These are phyloP conservation scores for Daldinia concentrica DNA, from an alignment of 495 filamentous ascomycete species.

Conservation along the genomic window DNA sequence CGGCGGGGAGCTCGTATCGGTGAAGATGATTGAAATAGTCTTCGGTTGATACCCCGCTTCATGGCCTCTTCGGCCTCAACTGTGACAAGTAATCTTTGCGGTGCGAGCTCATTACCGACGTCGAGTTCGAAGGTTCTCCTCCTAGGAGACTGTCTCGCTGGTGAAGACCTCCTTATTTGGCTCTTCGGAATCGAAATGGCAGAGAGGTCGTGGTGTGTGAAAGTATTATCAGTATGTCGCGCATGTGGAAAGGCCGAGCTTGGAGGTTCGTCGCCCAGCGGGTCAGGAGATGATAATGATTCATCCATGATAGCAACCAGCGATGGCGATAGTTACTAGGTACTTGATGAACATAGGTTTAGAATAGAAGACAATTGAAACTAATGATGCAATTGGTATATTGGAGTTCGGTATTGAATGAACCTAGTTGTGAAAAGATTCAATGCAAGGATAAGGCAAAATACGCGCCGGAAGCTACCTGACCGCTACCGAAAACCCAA, in stretches of 20 bases:
- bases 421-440: slow-evolving; percentile 20
- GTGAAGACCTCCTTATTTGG: slow-evolving; percentile 42
- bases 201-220: slow-evolving; percentile 30
- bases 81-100: slow-evolving; percentile 62
- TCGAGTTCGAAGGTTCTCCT: slow-evolving; percentile 65
- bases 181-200: slow-evolving; percentile 31
- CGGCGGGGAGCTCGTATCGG: slow-evolving; percentile 45
- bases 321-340: slow-evolving; percentile 11
- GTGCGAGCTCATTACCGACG: slow-evolving; percentile 57
- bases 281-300: slow-evolving; percentile 59
- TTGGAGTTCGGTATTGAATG: slow-evolving; percentile 1
- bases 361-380: slow-evolving; percentile 5
- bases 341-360: slow-evolving; percentile 5
- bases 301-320: slow-evolving; percentile 44
- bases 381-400: slow-evolving; percentile 22
- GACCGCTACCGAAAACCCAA: slow-evolving; percentile 29
- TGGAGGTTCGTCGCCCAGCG: slow-evolving; percentile 52
- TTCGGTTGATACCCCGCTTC: slow-evolving; percentile 47
- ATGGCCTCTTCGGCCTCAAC: slow-evolving; percentile 59
- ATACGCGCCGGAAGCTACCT: slow-evolving; percentile 28
- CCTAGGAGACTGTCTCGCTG: slow-evolving; percentile 53
- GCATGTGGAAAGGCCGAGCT: slow-evolving; percentile 44
- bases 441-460: slow-evolving; percentile 17
- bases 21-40: slow-evolving; percentile 52
- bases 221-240: slow-evolving; percentile 45